A percentile compares a stretch with the other conserved stretches of the same genome.
These are phyloP conservation scores for Xylaria flabelliformis DNA, from an alignment of 495 filamentous ascomycete species.

Conservation along the genomic window DNA sequence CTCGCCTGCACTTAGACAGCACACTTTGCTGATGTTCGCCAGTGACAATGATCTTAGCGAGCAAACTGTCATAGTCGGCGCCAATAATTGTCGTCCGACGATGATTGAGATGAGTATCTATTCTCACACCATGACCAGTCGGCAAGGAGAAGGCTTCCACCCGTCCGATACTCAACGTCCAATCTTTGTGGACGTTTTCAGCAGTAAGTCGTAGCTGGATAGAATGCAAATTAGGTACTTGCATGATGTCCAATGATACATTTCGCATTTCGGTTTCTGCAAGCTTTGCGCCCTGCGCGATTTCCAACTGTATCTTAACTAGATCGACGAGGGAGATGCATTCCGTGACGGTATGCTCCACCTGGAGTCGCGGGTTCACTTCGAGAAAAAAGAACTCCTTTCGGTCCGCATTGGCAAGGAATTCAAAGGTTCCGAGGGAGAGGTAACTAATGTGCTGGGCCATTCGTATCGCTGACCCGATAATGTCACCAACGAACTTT, in stretches of 20 bases:
- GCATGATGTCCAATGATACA: constrained; percentile 33
- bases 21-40: constrained; percentile 57
- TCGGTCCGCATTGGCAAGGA: constrained; percentile 59
- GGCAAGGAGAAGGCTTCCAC: constrained; percentile 60
- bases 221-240: constrained; percentile 49
- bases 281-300: constrained; percentile 60
- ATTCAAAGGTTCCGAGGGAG: constrained; percentile 67
- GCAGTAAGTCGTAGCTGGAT: constrained; percentile 66
- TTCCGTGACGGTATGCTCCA: constrained; percentile 70
- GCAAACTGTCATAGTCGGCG: constrained; percentile 64
- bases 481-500: constrained; percentile 35
- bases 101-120: constrained; percentile 60
- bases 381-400: constrained; percentile 68
- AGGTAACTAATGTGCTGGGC: constrained; percentile 59
- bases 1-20: constrained; percentile 59
- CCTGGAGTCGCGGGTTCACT: constrained; percentile 69
- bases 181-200: constrained; percentile 60
- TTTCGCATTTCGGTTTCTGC: constrained; percentile 48
- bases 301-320: constrained; percentile 60
- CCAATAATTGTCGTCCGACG: constrained; percentile 53
- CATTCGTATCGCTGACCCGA: constrained; percentile 54
- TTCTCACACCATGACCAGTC: constrained; percentile 60
- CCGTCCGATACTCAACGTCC: constrained; percentile 65
- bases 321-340: constrained; percentile 62
- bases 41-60: constrained; percentile 68